Evolutionary conservation across 805 yeast genomes (phyloP).

Genomic region (Clavispora asparagi): DNA sequence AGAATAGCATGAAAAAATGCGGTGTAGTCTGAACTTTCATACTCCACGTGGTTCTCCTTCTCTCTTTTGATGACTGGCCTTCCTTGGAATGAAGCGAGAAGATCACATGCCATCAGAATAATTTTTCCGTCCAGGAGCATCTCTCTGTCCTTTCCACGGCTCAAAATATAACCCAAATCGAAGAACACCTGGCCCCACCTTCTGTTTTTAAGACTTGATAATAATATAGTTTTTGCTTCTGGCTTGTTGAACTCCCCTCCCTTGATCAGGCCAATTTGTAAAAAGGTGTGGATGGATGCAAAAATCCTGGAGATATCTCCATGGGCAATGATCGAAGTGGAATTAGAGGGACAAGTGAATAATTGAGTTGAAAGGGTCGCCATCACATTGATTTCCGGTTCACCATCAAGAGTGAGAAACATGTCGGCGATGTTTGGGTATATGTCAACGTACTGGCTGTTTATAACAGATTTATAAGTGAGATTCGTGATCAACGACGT

Average conservation of each 20-base stretch:
- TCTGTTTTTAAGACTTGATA: slow-evolving; percentile 55
- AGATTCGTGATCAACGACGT: slow-evolving; percentile 59
- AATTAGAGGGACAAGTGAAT: slow-evolving; percentile 83
- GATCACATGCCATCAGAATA: slow-evolving; percentile 57
- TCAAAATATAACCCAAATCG: slow-evolving; percentile 73
- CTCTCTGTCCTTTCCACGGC: slow-evolving; percentile 56
- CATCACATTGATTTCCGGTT: slow-evolving; percentile 78
- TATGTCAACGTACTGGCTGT: slow-evolving; percentile 77
- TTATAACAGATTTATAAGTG: slow-evolving; percentile 51
- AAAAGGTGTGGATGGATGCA: slow-evolving; percentile 57
- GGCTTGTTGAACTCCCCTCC: slow-evolving; percentile 39
- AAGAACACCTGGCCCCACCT: slow-evolving; percentile 74
- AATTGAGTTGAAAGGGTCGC: slow-evolving; percentile 75
- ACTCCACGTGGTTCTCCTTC: slow-evolving; percentile 78
- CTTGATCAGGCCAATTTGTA: slow-evolving; percentile 49
- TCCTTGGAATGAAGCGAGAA: slow-evolving; percentile 70
- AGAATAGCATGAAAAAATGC: slow-evolving; percentile 65
- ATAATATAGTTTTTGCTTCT: slow-evolving; percentile 29
- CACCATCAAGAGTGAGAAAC: slow-evolving; percentile 72
- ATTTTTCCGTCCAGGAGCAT: slow-evolving; percentile 42
- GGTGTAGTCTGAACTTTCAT: slow-evolving; percentile 80
- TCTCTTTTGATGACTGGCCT: slow-evolving; percentile 72
- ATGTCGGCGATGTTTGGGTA: slow-evolving; percentile 72
- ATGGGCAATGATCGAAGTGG: slow-evolving; percentile 55
- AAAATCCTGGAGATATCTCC: slow-evolving; percentile 62